Conservation (phyloP, 352 stramenopile species). For the Phytopythium mirpurense region DNA sequence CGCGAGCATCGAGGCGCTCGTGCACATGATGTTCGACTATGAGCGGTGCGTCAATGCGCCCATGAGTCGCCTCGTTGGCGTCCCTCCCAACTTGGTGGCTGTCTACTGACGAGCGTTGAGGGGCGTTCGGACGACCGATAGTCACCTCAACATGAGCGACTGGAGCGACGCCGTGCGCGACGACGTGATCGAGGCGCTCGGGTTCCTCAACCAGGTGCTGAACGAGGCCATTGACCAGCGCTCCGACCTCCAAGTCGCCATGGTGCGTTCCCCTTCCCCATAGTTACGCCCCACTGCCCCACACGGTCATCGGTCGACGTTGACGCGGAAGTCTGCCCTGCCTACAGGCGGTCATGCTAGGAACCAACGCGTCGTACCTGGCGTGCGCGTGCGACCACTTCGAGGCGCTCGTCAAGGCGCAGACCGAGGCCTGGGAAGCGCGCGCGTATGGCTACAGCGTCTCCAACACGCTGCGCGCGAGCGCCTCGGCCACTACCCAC, state of each 20-base stretch:
- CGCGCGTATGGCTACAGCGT: constrained; percentile 67
- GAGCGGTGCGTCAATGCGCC: constrained; percentile 28
- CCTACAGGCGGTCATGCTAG: constrained; percentile 58
- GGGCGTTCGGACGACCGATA: too few species aligned
- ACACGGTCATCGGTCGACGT: neutral
- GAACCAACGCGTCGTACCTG: constrained; percentile 66
- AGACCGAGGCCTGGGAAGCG: constrained; percentile 68
- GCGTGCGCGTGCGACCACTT: constrained; percentile 65
- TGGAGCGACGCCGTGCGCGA: constrained; percentile 72
- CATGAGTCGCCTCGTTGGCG: too few species aligned
- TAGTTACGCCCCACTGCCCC: too few species aligned
- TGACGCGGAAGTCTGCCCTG: too few species aligned
- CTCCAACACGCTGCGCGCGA: constrained; percentile 46
- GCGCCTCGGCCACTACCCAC: too few species aligned
- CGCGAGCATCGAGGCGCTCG: constrained; percentile 44
- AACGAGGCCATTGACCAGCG: constrained; percentile 76
- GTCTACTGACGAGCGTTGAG: neutral
- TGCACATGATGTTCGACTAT: constrained; percentile 82
- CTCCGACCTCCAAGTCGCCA: constrained; percentile 68
- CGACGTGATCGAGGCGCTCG: constrained; percentile 72
- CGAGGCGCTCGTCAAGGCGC: constrained; percentile 49
- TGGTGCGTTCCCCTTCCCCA: constrained; percentile 28
- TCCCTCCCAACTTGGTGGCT: too few species aligned
- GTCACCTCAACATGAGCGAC: constrained; percentile 73
- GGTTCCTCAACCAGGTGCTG: constrained; percentile 60